Evolutionary conservation across 129 eudicot species (phyloP).

Genomic region (Scalesia atractyloides): DNA sequence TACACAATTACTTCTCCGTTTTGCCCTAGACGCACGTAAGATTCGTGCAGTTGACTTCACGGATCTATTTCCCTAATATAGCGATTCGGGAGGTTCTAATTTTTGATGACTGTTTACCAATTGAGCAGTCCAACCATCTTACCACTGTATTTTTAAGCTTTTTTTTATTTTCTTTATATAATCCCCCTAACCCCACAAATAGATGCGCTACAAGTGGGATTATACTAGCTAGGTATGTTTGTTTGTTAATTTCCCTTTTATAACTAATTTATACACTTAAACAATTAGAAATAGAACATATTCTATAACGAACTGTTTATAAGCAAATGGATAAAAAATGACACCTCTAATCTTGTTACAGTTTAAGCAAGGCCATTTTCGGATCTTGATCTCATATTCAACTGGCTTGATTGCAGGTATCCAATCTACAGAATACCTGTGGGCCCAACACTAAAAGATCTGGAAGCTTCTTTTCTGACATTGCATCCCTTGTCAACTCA

Average conservation of each 20-base stretch:
- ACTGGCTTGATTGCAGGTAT: slow-evolving; percentile 32
- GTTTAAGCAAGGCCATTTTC: neutral
- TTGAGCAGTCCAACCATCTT: no score
- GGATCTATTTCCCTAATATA: neutral
- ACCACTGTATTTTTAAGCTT: no score
- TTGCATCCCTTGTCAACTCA: slow-evolving; percentile 62
- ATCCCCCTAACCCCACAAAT: no score
- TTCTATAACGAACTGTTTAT: neutral
- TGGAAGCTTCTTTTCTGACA: slow-evolving; percentile 64
- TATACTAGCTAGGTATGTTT: no score
- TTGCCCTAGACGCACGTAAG: no score
- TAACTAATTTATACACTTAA: neutral
- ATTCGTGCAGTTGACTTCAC: no score
- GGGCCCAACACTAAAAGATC: slow-evolving; percentile 50
- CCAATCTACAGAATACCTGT: slow-evolving; percentile 64
- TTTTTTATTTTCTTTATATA: no score
- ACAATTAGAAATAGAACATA: neutral
- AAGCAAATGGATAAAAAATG: neutral
- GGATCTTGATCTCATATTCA: neutral
- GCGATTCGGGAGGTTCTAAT: neutral
- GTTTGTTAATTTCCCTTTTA: neutral
- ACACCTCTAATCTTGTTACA: neutral
- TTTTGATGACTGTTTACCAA: neutral
- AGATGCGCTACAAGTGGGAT: no score
- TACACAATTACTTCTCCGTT: no score